Conservation (phyloP, 1,139 yeast genomes). For the Kodamaea ohmeri region DNA sequence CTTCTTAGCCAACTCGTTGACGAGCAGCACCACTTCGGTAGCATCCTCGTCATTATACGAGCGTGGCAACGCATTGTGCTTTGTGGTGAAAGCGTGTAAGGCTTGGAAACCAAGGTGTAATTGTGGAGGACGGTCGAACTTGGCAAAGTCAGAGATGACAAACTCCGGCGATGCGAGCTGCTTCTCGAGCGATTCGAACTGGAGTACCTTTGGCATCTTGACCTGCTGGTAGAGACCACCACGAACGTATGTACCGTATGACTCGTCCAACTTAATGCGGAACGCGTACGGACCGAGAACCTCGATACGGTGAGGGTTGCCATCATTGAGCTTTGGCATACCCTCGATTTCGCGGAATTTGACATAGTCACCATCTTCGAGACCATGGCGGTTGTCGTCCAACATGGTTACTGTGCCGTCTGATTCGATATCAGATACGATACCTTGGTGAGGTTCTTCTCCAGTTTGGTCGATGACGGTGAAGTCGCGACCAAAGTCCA, state of each 20-base stretch:
- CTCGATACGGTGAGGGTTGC: conserved; percentile 68
- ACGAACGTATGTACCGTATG: conserved; percentile 62
- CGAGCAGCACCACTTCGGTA: conserved; percentile 57
- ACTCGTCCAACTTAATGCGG: conserved; percentile 56
- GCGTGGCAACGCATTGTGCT: conserved; percentile 65
- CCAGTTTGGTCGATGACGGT: conserved; percentile 84
- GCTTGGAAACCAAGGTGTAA: conserved; percentile 92
- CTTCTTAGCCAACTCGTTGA: conserved; percentile 57
- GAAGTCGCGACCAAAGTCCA: conserved; percentile 83
- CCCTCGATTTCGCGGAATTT: conserved; percentile 88
- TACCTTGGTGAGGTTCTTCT: conserved; percentile 86
- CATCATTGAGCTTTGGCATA: conserved; percentile 62
- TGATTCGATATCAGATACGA: conserved; percentile 82
- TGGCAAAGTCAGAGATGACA: conserved; percentile 83
- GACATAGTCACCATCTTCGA: conserved; percentile 89
- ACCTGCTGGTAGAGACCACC: conserved; percentile 95
- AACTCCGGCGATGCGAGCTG: conserved; percentile 79
- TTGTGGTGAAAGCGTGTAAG: conserved; percentile 65
- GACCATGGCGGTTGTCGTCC: conserved; percentile 89
- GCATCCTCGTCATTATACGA: conserved; percentile 80
- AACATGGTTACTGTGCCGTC: conserved; percentile 90
- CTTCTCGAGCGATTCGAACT: conserved; percentile 60
- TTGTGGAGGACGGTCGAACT: conserved; percentile 88
- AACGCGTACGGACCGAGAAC: conserved; percentile 94
- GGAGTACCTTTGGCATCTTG: conserved; percentile 66